A percentile compares a stretch with the other conserved stretches of the same genome.
Evolutionary conservation across 139 green algal genomes (phyloP).

Genomic region (Chlorella vulgaris): DNA sequence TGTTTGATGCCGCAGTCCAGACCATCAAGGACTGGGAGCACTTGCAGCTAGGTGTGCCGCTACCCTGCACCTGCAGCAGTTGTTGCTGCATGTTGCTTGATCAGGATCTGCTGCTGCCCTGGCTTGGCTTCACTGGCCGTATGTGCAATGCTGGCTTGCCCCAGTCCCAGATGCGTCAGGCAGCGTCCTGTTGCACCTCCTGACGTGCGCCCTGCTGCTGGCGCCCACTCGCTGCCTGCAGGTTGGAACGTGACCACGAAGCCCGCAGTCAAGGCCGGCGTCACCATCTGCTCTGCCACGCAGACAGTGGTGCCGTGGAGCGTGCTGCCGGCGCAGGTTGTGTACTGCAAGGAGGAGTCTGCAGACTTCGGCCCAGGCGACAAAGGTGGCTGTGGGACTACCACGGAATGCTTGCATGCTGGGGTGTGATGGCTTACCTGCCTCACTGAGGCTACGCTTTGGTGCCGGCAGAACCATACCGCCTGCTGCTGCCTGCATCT

Average conservation of each 20-base stretch:
- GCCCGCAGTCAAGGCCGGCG: not conserved
- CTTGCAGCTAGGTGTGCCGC: conserved; percentile 32
- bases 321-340: conserved; percentile 31
- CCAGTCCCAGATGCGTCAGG: not conserved
- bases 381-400: conserved; percentile 13
- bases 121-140: too few relatives aligned
- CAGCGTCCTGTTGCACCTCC: too few relatives aligned
- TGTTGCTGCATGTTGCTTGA: too few relatives aligned
- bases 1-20: conserved; percentile 17
- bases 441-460: too few relatives aligned
- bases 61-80: not conserved
- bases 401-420: too few relatives aligned
- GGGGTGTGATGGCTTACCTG: too few relatives aligned
- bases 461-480: not conserved
- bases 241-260: conserved; percentile 33
- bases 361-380: not conserved
- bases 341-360: conserved; percentile 15
- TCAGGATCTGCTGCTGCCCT: too few relatives aligned
- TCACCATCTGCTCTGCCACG: conserved; percentile 20
- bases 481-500: not conserved
- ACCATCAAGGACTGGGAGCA: conserved; percentile 33
- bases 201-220: too few relatives aligned
- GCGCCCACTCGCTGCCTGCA: too few relatives aligned
- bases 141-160: too few relatives aligned
- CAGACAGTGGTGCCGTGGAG: conserved; percentile 39